Evolutionary conservation across 495 filamentous ascomycete species (phyloP).

Genomic region (Daldinia concentrica): DNA sequence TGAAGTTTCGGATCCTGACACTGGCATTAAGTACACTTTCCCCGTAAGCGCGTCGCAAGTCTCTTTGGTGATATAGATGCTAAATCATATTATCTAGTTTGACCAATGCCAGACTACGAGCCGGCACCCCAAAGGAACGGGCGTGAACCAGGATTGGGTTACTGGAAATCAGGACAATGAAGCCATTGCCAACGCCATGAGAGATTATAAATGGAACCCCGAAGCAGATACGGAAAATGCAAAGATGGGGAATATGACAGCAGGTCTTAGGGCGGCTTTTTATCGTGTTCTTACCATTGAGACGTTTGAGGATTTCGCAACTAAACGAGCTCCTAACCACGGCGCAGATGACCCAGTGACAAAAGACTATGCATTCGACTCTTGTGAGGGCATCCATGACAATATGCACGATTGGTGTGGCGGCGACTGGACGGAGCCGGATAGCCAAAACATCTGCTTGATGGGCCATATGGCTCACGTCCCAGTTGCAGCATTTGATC

Average conservation of each 20-base stretch:
- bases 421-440: neutral
- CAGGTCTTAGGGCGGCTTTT: neutral
- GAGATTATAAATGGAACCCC: neutral
- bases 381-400: neutral
- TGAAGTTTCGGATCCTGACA: no score
- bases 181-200: neutral
- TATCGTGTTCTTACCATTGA: neutral
- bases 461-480: neutral
- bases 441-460: neutral
- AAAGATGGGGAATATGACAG: neutral
- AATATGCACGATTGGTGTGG: neutral
- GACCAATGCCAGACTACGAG: neutral
- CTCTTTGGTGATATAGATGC: neutral
- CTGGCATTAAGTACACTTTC: neutral
- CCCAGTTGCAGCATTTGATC: neutral
- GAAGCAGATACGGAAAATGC: neutral
- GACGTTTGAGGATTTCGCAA: slow-evolving; percentile 1
- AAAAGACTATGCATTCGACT: neutral
- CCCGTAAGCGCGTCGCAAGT: neutral
- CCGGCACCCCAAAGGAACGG: neutral
- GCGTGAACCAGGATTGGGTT: neutral
- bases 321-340: neutral
- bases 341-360: neutral
- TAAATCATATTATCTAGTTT: neutral
- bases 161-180: neutral